A percentile compares a stretch with the other conserved stretches of the same genome.
phyloP scores from a whole-genome alignment of 495 filamentous ascomycete species.

The Glarea lozoyensis region DNA sequence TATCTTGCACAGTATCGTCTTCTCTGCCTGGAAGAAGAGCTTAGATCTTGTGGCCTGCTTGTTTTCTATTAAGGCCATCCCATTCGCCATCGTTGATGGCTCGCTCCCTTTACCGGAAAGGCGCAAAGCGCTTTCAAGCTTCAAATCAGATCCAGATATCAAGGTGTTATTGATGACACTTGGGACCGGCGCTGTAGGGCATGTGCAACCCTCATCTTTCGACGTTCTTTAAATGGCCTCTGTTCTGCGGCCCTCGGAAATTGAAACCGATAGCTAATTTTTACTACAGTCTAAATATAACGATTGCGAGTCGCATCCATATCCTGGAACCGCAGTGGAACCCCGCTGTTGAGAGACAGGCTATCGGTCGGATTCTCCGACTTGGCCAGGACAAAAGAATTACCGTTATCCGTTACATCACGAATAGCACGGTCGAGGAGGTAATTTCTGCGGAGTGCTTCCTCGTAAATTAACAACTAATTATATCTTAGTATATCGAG shows the following conservation, averaged over 20 bases:
- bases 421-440: constrained; percentile 39
- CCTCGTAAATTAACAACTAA: background rate
- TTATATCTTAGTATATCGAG: constrained; percentile 1
- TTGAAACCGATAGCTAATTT: too few relatives aligned
- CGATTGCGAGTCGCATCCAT: constrained; percentile 34
- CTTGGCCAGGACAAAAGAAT: constrained; percentile 39
- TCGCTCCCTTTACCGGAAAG: constrained; percentile 20
- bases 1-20: constrained; percentile 42
- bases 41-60: constrained; percentile 28
- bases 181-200: constrained; percentile 43
- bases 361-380: constrained; percentile 34
- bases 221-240: background rate
- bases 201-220: constrained; percentile 5
- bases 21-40: constrained; percentile 42
- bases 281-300: constrained; percentile 35
- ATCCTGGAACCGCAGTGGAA: constrained; percentile 50
- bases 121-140: constrained; percentile 25
- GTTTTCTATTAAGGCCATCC: constrained; percentile 20
- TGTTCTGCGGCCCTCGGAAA: background rate
- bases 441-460: constrained; percentile 20
- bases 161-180: constrained; percentile 42
- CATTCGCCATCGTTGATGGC: constrained; percentile 32
- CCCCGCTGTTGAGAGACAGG: constrained; percentile 43
- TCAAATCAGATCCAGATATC: constrained; percentile 18
- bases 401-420: constrained; percentile 32